Evolutionary conservation across 2,329 filamentous ascomycete species (phyloP).

Genomic region (Fusarium armeniacum): DNA sequence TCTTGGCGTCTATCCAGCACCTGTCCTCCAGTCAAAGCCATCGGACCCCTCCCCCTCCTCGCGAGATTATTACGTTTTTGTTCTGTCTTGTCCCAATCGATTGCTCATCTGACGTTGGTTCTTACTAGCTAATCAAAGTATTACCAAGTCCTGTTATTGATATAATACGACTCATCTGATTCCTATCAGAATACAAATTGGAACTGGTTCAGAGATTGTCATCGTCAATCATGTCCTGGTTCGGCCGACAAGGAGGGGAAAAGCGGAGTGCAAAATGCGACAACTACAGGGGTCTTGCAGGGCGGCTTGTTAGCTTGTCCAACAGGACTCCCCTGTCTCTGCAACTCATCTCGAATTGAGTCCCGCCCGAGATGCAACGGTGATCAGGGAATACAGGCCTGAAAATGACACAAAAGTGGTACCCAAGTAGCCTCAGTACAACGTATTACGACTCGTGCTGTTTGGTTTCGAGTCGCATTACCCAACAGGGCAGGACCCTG

Average conservation of each 20-base stretch:
- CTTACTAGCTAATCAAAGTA: slow-evolving; percentile 3
- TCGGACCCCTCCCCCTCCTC: slow-evolving; percentile 30
- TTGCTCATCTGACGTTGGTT: slow-evolving; percentile 21
- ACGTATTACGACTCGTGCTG: slow-evolving; percentile 38
- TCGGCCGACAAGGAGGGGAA: slow-evolving; percentile 43
- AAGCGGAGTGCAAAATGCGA: slow-evolving; percentile 41
- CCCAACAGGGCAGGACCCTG: slow-evolving; percentile 45
- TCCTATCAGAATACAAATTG: slow-evolving; percentile 3
- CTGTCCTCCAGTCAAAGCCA: slow-evolving; percentile 17
- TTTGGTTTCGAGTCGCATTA: slow-evolving; percentile 25
- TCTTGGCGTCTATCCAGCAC: slow-evolving; percentile 37
- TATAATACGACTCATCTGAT: slow-evolving; percentile 10
- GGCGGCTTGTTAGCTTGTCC: slow-evolving; percentile 18
- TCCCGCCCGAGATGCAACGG: slow-evolving; percentile 44
- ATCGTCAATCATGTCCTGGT: slow-evolving; percentile 37
- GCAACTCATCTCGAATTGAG: slow-evolving; percentile 41
- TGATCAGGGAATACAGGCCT: slow-evolving; percentile 41
- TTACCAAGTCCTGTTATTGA: neutral
- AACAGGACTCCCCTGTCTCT: slow-evolving; percentile 37
- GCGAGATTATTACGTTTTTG: slow-evolving; percentile 43
- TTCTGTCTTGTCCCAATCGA: slow-evolving; percentile 9
- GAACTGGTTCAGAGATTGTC: slow-evolving; percentile 26
- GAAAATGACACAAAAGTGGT: slow-evolving; percentile 40
- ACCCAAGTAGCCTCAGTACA: slow-evolving; percentile 21
- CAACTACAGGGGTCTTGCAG: slow-evolving; percentile 31